Percentiles rank a stretch among this genome's conserved stretches.
Conservation (phyloP, 2,329 filamentous ascomycete genomes). For the Colletotrichum destructivum region DNA sequence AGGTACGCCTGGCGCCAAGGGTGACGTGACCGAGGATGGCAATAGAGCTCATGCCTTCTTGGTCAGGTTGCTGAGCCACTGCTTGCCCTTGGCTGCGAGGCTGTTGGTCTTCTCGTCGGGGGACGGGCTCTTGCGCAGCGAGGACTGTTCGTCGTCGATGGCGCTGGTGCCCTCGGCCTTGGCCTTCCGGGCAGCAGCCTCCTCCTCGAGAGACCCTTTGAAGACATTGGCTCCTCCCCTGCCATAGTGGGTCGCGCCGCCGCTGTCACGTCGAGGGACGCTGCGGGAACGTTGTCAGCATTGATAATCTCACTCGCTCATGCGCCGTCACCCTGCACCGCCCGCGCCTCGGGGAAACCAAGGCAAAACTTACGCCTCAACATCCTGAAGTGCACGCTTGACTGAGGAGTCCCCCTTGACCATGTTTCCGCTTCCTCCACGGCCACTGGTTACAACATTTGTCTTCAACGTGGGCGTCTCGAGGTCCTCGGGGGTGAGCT, state of each 20-base stretch:
- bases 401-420: slow-evolving; percentile 78
- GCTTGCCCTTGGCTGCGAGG: slow-evolving; percentile 62
- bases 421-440: slow-evolving; percentile 93
- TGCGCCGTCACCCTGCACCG: no score
- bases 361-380: slow-evolving; percentile 72
- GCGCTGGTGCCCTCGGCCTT: slow-evolving; percentile 49
- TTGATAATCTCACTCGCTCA: background rate
- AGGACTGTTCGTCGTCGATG: slow-evolving; percentile 48
- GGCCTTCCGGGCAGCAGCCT: slow-evolving; percentile 49
- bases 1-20: background rate
- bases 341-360: background rate
- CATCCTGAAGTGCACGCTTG: slow-evolving; percentile 87
- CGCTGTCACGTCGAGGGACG: slow-evolving; percentile 69
- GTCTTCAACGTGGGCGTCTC: slow-evolving; percentile 88
- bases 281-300: slow-evolving; percentile 51
- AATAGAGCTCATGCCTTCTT: slow-evolving; percentile 58
- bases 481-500: slow-evolving; percentile 74
- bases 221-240: slow-evolving; percentile 83
- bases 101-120: slow-evolving; percentile 45
- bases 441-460: slow-evolving; percentile 88
- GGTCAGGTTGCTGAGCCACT: slow-evolving; percentile 65
- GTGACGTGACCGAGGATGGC: background rate
- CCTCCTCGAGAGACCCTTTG: slow-evolving; percentile 61
- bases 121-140: slow-evolving; percentile 43
- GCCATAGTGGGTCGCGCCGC: slow-evolving; percentile 76